These are phyloP conservation scores for Mycena venus DNA, from an alignment of 768 basidiomycete species.

Conservation along the genomic window DNA sequence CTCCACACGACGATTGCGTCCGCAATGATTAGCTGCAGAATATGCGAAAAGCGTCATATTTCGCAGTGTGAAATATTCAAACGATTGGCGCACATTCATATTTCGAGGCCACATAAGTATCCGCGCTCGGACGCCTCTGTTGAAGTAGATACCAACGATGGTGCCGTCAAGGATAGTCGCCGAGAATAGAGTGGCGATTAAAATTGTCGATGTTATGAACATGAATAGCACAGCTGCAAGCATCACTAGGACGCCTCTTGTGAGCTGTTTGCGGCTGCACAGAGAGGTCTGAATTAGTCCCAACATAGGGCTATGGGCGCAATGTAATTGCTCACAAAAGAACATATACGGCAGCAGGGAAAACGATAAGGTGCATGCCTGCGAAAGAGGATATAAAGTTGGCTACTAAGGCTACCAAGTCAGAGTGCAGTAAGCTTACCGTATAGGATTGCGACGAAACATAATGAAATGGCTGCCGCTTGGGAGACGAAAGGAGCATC, in stretches of 20 bases:
- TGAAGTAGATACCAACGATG: conserved; percentile 17
- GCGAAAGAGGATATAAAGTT: not conserved
- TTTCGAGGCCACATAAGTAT: conserved; percentile 24
- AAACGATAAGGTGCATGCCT: conserved; percentile 20
- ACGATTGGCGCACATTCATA: conserved; percentile 5
- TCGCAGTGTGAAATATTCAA: no score
- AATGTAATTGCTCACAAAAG: conserved; percentile 1
- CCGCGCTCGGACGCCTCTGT: not conserved
- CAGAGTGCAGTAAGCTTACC: not conserved
- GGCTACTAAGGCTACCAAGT: not conserved
- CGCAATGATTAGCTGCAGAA: conserved; percentile 9
- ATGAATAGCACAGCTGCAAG: conserved; percentile 18
- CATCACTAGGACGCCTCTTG: conserved; percentile 15
- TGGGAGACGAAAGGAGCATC: conserved; percentile 8
- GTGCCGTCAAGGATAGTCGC: conserved; percentile 23
- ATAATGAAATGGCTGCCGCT: conserved; percentile 19
- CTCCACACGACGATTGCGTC: conserved; percentile 24
- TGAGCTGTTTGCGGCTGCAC: conserved; percentile 10
- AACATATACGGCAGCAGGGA: conserved; percentile 4
- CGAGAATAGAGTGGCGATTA: conserved; percentile 8
- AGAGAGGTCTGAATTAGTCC: not conserved
- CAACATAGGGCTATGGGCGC: not conserved
- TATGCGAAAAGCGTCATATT: no score
- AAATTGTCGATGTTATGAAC: conserved; percentile 16
- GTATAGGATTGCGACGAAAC: conserved; percentile 15